These are phyloP conservation scores for Cutaneotrichosporon sp. DNA, from an alignment of 1,284 basidiomycete species.

Conservation along the genomic window DNA sequence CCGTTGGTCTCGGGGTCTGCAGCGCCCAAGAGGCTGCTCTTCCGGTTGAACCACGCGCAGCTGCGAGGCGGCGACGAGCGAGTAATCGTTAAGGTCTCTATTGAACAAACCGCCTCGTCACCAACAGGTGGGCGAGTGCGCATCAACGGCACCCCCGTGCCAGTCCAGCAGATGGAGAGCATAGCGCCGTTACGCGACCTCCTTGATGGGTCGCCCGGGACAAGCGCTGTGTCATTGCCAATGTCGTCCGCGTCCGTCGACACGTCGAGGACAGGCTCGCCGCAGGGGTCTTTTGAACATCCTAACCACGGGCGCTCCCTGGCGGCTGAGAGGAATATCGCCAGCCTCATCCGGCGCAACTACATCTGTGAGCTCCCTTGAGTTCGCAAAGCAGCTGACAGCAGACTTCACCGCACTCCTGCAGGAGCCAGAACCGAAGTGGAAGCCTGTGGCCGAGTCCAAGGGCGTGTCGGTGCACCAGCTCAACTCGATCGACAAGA, in stretches of 20 bases:
- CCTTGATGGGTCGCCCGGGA: constrained; percentile 45
- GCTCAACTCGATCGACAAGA: constrained; percentile 96
- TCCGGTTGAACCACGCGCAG: constrained; percentile 70
- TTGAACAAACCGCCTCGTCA: constrained; percentile 69
- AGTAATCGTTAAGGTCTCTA: constrained; percentile 72
- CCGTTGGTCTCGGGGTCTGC: constrained; percentile 46
- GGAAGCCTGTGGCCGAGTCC: constrained; percentile 79
- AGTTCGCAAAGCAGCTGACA: constrained; percentile 18
- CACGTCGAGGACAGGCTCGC: constrained; percentile 23
- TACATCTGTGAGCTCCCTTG: constrained; percentile 82
- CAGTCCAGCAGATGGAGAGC: constrained; percentile 58
- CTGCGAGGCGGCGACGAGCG: constrained; percentile 63
- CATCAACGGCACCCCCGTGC: constrained; percentile 77
- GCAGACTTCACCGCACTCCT: constrained; percentile 87
- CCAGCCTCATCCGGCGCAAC: constrained; percentile 82
- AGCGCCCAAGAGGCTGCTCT: constrained; percentile 63
- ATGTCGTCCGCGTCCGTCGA: constrained; percentile 36
- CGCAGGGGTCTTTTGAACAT: constrained; percentile 22
- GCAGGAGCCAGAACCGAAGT: constrained; percentile 98
- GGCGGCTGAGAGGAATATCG: constrained; percentile 72
- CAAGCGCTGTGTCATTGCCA: constrained; percentile 44
- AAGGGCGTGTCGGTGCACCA: constrained; percentile 91
- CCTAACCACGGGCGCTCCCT: constrained; percentile 59
- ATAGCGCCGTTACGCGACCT: constrained; percentile 23
- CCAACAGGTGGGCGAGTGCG: constrained; percentile 58